Evolutionary conservation across 2,329 filamentous ascomycete genomes (phyloP), one percentile per base, ranked within the genome.

Genomic region (Chaetomiaceae sp.): DNA sequence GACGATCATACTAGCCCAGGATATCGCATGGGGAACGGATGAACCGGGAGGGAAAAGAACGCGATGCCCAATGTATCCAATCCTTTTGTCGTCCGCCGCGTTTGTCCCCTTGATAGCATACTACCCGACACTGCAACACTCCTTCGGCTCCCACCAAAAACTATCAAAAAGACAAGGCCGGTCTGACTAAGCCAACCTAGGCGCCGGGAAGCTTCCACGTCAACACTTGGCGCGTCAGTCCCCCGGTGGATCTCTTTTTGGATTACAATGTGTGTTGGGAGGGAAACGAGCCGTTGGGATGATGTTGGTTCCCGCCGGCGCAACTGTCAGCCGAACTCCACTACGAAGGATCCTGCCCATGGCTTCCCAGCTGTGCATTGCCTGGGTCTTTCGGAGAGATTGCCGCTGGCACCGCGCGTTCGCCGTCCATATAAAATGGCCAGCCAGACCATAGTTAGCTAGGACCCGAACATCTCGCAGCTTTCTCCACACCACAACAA

Each of bases 241-340:
- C 25, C 11, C 33, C 14, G 11, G 25, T 25, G 38, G 21, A 27
- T 42, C 21, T 42, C 9, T 14, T 6, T 10, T n/a, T n/a, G n/a
- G n/a, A n/a, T n/a, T n/a, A n/a, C n/a, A n/a, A n/a, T n/a, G n/a
- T n/a, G n/a, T n/a, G n/a, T n/a, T n/a, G 29, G 10, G 20, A 42
- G n/a, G 5, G 21, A 42, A 16, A 16, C 38, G 6, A 9, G 38
- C 11, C 23, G 38, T 42, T 16, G 38, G 20, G n/a, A 42, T 10
- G 23, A 18, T 21, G 27, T 45, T 34, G 42, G 16, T n/a, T 44
- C 8, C 10, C 14, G 29, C 42, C n/a, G 42, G 42, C 10, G 29
- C 29, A 45, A 45, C 42, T 33, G 27, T 45, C 29, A 45, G 42
- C 42, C 42, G 29, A 45, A 14, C 42, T 45, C 29, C 42, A 29